Percentiles rank a stretch among this genome's conserved stretches.
phyloP scores from a whole-genome alignment of 2,329 filamentous ascomycete genomes.

The Hymenoscyphus occultus region DNA sequence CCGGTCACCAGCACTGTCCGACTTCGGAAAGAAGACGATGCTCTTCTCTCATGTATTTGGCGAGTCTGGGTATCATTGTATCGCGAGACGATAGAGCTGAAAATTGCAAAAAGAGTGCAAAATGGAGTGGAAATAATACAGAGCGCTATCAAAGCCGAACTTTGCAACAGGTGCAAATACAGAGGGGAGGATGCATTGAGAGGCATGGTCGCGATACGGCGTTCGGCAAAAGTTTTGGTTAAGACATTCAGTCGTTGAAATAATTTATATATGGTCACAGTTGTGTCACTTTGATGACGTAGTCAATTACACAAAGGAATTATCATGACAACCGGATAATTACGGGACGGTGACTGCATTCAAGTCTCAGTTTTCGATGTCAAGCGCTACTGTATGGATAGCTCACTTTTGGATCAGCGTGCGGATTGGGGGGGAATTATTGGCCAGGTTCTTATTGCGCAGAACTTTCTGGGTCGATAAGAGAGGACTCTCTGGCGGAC shows the following conservation, averaged over 20 bases:
- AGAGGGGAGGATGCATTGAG: not conserved
- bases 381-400: no score
- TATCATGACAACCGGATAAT: not conserved
- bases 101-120: not conserved
- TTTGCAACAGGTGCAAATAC: not conserved
- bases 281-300: not conserved
- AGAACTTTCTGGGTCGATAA: no score
- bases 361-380: not conserved
- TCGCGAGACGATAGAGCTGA: not conserved
- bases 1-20: slow-evolving; percentile 59
- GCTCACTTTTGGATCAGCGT: no score
- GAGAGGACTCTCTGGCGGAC: no score
- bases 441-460: no score
- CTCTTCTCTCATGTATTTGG: not conserved
- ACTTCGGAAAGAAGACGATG: not conserved
- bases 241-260: not conserved
- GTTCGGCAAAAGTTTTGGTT: not conserved
- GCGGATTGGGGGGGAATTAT: no score
- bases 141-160: not conserved
- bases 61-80: not conserved
- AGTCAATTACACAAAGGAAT: not conserved
- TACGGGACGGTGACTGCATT: not conserved
- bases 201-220: not conserved
- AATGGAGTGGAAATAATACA: not conserved
- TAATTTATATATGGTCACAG: not conserved